Evolutionary conservation across 495 filamentous ascomycete genomes (phyloP).

Genomic region (Penicillium salamii): DNA sequence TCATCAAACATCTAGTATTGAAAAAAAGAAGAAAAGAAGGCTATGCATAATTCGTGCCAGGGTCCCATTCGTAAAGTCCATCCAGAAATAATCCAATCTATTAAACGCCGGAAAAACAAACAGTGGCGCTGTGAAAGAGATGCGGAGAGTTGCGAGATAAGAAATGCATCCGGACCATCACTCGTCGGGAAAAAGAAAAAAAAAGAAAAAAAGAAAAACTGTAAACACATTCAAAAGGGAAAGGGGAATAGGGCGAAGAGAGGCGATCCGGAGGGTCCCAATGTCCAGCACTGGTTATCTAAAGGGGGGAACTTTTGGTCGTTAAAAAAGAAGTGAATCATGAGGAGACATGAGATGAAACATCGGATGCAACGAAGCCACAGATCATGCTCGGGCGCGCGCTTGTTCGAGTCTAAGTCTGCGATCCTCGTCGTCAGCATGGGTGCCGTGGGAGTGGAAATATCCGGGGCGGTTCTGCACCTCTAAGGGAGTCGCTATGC

Average conservation of each 20-base stretch:
- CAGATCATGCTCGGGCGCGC: conserved; percentile 28
- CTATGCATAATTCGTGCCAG: conserved; percentile 19
- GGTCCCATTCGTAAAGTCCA: conserved; percentile 5
- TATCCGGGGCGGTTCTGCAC: conserved; percentile 31
- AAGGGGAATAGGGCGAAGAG: neutral
- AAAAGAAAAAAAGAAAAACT: neutral
- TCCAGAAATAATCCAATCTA: conserved; percentile 24
- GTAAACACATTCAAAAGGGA: too few relatives aligned
- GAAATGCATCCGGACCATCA: neutral
- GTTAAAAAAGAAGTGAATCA: neutral
- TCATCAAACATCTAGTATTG: conserved; percentile 5
- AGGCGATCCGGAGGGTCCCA: neutral
- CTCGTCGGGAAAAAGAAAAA: neutral
- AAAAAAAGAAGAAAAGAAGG: neutral
- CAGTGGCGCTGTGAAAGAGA: neutral
- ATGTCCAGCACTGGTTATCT: conserved; percentile 4
- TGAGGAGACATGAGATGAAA: too few relatives aligned
- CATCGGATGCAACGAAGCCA: neutral
- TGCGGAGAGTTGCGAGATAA: neutral
- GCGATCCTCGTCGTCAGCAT: conserved; percentile 39
- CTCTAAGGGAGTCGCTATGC: conserved; percentile 30
- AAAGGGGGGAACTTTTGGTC: neutral
- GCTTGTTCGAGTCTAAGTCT: conserved; percentile 41
- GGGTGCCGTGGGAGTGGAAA: conserved; percentile 20
- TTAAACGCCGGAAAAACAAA: conserved; percentile 20